phyloP scores from a whole-genome alignment of 2,329 filamentous ascomycete species.

The Metarhizium album region DNA sequence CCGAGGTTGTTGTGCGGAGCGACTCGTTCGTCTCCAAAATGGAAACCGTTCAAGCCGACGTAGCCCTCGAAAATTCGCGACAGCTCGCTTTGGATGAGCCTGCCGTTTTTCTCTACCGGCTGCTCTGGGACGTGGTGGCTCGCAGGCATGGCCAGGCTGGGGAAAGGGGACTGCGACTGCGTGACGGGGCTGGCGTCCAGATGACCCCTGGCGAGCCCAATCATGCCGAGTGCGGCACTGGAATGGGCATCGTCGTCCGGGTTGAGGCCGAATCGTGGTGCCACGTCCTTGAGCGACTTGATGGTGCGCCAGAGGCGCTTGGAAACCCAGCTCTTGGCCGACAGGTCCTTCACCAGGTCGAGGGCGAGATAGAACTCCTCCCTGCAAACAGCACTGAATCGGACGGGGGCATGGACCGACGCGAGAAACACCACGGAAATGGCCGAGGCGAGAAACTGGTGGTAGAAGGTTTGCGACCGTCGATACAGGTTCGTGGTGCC shows the following conservation, averaged over 20 bases:
- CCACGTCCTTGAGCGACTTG: constrained; percentile 59
- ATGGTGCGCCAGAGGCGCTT: constrained; percentile 66
- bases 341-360: constrained; percentile 62
- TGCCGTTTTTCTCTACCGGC: constrained; percentile 30
- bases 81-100: constrained; percentile 43
- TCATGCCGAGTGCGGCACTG: constrained; percentile 43
- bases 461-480: constrained; percentile 64
- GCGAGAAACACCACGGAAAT: constrained; percentile 68
- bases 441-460: constrained; percentile 67
- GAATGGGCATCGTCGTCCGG: constrained; percentile 38
- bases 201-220: constrained; percentile 36
- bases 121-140: constrained; percentile 5
- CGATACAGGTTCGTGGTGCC: constrained; percentile 62
- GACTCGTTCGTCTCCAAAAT: constrained; percentile 16
- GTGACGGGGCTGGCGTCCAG: constrained; percentile 14
- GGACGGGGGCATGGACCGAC: constrained; percentile 61
- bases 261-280: constrained; percentile 54
- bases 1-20: constrained; percentile 14
- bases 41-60: constrained; percentile 24
- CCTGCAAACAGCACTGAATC: constrained; percentile 57
- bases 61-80: constrained; percentile 33
- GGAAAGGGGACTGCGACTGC: constrained; percentile 17
- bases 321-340: constrained; percentile 59
- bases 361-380: constrained; percentile 73
- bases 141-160: constrained; percentile 17